These are phyloP conservation scores for Lactifluus piperatus DNA, from an alignment of 768 basidiomycete species.

Conservation along the genomic window DNA sequence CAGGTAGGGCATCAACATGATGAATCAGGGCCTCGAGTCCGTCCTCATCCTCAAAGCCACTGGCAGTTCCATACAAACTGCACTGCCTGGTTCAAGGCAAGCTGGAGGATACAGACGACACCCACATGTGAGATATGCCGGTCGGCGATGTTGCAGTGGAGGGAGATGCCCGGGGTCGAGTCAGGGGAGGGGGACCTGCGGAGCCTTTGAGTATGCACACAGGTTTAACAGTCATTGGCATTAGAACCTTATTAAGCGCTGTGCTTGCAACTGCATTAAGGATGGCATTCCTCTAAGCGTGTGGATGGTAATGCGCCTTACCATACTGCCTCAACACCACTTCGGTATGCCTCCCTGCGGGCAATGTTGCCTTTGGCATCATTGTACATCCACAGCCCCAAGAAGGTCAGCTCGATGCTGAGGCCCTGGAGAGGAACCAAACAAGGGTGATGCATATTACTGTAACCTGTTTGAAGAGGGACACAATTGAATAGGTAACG, in stretches of 20 bases:
- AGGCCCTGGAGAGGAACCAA: conserved; percentile 89
- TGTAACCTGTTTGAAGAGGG: conserved; percentile 93
- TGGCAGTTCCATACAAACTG: neutral
- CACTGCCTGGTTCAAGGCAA: conserved; percentile 32
- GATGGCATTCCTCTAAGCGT: too few relatives aligned
- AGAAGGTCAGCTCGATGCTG: conserved; percentile 87
- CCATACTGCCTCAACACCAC: too few relatives aligned
- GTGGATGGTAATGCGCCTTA: too few relatives aligned
- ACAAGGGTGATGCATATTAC: conserved; percentile 97
- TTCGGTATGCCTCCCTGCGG: too few relatives aligned
- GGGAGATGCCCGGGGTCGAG: conserved; percentile 8
- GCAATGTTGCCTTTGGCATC: conserved; percentile 88
- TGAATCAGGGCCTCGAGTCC: conserved; percentile 70
- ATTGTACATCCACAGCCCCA: conserved; percentile 95
- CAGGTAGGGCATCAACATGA: conserved; percentile 65
- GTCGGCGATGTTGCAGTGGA: conserved; percentile 10
- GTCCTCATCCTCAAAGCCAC: conserved; percentile 48
- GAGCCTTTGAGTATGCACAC: conserved; percentile 6
- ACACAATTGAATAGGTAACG: conserved; percentile 98
- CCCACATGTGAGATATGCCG: neutral
- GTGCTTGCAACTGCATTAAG: too few relatives aligned
- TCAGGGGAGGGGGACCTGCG: conserved; percentile 11
- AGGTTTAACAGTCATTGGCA: conserved; percentile 10
- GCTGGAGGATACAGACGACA: conserved; percentile 8
- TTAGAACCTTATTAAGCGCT: too few relatives aligned